Evolutionary conservation across 2,329 filamentous ascomycete genomes (phyloP), one percentile per base, ranked within the genome.

Genomic region (Phaeosphaeria sp.): DNA sequence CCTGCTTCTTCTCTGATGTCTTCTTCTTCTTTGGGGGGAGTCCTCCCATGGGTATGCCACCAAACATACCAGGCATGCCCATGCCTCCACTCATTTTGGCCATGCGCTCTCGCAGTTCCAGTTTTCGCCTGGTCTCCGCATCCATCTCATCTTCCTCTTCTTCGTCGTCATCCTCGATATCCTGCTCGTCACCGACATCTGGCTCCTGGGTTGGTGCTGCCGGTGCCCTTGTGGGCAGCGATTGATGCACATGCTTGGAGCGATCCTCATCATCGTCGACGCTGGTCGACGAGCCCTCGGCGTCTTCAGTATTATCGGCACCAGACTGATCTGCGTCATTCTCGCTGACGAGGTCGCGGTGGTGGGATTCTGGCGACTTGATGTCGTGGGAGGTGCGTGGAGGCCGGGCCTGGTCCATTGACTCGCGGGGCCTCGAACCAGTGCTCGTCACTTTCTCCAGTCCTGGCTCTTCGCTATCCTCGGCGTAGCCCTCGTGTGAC

Each of bases 61-160:
- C 86, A 18, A 96, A 96, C 88, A 98, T 95, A 68, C 92, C 92
- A 74, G 92, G 88, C 90, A 98, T 96, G 47, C 92, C 92, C 92
- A 97, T 97, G 43, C 94, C 94, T 54, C 94, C 94, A 66, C 94
- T 96, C 90, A 99, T 95, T 80, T 97, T 97, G 46, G 95, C 95
- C 92, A 99, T 99, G 68, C 95, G 88, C 60, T 95, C 93, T 59
- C 95, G 88, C 30, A 99, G 83, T 74, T 97, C 94, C 78, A 97
- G 89, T 73, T 90, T 91, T 52, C 93, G 89, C 65, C 87, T 89
- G 21, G 92, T 84, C 75, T 99, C 95, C 0, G 93, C 92, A 70
- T 98, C 93, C 51, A 96, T 82, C 17, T 96, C 92, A 25, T 93
- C 91, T 48, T 93, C 90, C 25, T 27, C 25, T 27, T 27, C 25